Percentiles rank a stretch among this genome's conserved stretches.
Conservation (phyloP, 371 early-diverging fungal species). For the Mortierella sp. region DNA sequence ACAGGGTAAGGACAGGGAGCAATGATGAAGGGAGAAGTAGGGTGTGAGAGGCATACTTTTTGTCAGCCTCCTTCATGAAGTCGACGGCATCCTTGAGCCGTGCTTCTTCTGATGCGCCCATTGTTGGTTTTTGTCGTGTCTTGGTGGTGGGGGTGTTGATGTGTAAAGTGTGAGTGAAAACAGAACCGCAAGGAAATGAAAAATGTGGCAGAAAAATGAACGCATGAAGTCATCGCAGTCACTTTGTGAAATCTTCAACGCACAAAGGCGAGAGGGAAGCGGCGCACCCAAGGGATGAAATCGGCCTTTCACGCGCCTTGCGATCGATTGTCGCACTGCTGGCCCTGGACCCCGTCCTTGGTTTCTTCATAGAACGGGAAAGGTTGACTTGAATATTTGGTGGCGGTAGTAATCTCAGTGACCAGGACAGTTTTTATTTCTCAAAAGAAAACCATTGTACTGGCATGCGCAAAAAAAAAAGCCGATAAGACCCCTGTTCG, state of each 20-base stretch:
- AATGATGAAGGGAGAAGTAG: slow-evolving; percentile 21
- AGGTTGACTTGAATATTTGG: no score
- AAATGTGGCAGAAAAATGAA: background rate
- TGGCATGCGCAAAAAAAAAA: background rate
- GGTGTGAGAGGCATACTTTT: slow-evolving; percentile 65
- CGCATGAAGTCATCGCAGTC: background rate
- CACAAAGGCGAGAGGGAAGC: no score
- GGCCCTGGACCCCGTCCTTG: no score
- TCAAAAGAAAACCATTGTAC: background rate
- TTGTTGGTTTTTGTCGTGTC: slow-evolving; percentile 7
- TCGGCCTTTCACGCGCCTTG: no score
- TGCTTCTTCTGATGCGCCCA: slow-evolving; percentile 46
- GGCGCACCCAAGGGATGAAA: no score
- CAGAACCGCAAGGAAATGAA: background rate
- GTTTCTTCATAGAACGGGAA: no score
- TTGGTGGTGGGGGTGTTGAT: background rate
- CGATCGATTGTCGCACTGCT: no score
- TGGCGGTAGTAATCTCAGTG: no score
- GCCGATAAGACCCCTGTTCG: background rate
- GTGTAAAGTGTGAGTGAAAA: background rate
- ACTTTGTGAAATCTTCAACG: no score
- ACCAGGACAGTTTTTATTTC: background rate
- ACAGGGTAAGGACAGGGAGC: background rate
- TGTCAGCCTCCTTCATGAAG: slow-evolving; percentile 77
- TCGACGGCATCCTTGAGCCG: slow-evolving; percentile 72